Evolutionary conservation across 495 filamentous ascomycete species (phyloP).

Genomic region (Neurospora cerealis): DNA sequence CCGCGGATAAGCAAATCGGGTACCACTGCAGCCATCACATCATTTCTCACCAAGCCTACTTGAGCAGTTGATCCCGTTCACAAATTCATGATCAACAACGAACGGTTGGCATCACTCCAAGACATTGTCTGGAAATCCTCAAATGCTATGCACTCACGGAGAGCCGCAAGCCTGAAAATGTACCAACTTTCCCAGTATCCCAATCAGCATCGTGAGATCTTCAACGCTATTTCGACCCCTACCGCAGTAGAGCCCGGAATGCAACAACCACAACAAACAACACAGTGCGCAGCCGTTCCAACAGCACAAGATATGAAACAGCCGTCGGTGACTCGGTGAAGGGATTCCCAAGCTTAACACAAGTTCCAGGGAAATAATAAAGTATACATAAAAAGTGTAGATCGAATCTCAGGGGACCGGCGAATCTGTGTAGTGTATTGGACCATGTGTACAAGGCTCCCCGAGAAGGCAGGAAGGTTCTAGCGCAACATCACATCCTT

Average conservation of each 20-base stretch:
- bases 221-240: neutral
- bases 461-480: neutral
- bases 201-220: neutral
- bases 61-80: neutral
- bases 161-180: neutral
- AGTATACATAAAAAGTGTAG: neutral
- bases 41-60: neutral
- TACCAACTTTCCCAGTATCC: neutral
- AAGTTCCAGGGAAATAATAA: neutral
- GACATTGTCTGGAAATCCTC: neutral
- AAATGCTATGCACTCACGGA: neutral
- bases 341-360: neutral
- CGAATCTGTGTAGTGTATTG: neutral
- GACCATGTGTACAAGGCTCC: too few relatives aligned
- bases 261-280: neutral
- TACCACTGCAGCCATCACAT: neutral
- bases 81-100: neutral
- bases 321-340: neutral
- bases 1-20: neutral
- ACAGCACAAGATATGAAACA: neutral
- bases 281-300: neutral
- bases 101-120: neutral
- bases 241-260: neutral
- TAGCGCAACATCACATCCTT: neutral
- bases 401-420: neutral